Evolutionary conservation across 306 rosid species (phyloP), one percentile per base, ranked within the genome.

Genomic region (Oxytropis ochrocephala): DNA sequence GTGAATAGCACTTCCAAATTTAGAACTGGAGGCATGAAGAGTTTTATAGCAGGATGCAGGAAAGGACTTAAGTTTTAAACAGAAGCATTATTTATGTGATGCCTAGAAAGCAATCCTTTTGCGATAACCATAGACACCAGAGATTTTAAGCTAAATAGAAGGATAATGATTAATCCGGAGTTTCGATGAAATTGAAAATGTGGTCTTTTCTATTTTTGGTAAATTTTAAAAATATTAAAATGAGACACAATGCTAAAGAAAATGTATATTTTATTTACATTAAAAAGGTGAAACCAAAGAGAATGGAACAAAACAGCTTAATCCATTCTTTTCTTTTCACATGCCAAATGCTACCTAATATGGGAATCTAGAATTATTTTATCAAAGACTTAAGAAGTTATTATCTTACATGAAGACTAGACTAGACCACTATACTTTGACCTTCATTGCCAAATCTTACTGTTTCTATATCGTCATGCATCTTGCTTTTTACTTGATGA

Each of bases 361-460:
- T 9, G n/a, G 14, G 47, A 33, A 11, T 42, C 49, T 72, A 65
- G n/a, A 24, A 65, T 56, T 57, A 56, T 33, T 57, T 62, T 77
- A 30, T 65, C 38, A 13, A 35, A 47, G 33, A 50, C 42, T 41
- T 69, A 4, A 7, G 6, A 44, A 48, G 0, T 46, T 21, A 39
- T 46, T 21, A 39, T 14, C 43, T 8, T 33, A 33, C 36, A 11
- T 58, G n/a, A 58, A 42, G 65, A 75, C 38, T n/a, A 42, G 65
- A 75, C 38, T n/a, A 27, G 69, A 30, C 29, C 42, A 9, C 16
- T 57, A 3, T 29, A 27, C 13, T 46, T 43, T 60, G n/a, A 53
- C 27, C 14, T 61, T 52, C 19, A 53, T 54, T 63, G 39, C 18
- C 12, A n/a, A 55, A 69, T 36, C 74, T 69, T 68, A 24, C 46